Conservation (phyloP, 192 early-diverging fungal species). For the Piromyces finnis region DNA sequence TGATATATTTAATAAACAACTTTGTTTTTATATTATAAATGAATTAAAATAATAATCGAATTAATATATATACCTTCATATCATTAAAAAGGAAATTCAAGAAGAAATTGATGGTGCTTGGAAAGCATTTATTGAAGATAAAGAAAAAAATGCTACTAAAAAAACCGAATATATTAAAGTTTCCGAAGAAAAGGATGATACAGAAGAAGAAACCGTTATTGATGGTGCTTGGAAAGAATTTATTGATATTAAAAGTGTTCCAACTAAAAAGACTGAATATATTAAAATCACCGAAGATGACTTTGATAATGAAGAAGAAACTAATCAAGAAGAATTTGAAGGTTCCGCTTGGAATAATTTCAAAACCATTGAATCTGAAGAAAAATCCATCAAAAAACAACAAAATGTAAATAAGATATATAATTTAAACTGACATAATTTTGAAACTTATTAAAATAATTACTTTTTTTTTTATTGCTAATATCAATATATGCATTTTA, state of each 20-base stretch:
- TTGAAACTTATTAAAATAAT: too few relatives aligned
- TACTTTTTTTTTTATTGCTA: too few relatives aligned
- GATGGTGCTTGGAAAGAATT: background rate
- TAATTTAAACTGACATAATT: too few relatives aligned
- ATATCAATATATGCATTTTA: too few relatives aligned
- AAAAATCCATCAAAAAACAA: background rate
- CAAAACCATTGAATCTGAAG: background rate
- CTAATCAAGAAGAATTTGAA: background rate
- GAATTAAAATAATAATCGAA: too few relatives aligned
- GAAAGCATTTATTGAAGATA: background rate
- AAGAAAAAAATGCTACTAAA: background rate
- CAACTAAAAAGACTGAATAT: background rate
- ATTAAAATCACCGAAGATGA: background rate
- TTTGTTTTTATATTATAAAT: too few relatives aligned
- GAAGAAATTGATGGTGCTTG: background rate
- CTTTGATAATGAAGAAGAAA: background rate
- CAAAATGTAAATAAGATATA: background rate
- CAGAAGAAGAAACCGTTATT: background rate
- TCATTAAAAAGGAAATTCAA: background rate
- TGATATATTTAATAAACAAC: too few relatives aligned
- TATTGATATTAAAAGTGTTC: background rate
- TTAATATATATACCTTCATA: too few relatives aligned
- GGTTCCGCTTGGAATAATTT: background rate
- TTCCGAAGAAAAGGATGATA: background rate
- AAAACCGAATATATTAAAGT: background rate